Evolutionary conservation across 495 filamentous ascomycete species (phyloP), one percentile per base, ranked within the genome.

Genomic region (Penicillium silybi): DNA sequence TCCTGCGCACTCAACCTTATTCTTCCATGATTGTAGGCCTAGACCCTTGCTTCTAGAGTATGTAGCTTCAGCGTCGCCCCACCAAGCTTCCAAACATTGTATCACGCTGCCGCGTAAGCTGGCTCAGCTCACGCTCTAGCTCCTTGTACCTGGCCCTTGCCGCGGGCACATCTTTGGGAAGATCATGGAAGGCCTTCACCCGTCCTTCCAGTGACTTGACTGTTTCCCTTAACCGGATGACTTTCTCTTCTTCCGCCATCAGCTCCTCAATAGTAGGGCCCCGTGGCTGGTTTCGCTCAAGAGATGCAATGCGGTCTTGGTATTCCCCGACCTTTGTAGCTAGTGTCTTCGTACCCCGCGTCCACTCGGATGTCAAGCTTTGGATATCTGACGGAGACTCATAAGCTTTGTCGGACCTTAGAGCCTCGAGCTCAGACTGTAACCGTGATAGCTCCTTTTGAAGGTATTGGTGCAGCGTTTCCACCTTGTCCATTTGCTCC

Each of bases 151-250:
- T 82, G 15, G 74, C 61, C 52, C 84, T 75, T 20, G 89, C 89
- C 22, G 78, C 75, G 44, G 85, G 78, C 23, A 78, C 67, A 55
- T 92, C 85, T 13, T 80, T 81, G 11, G 90, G 87, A 51, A 96
- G 62, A 7, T 85, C 82, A 52, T 83, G 77, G 56, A 87, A 92
- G 3, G 68, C 73, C 19, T 72, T 69, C 34, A 87, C 79, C 0
- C 66, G 74, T 7, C 70, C 64, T 54, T 88, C 84, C 19, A 85
- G 69, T 0, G 53, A 61, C 23, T 77, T 67, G 7, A 85, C 71
- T 17, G 43, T 65, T 41, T 68, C 65, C 32, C 50, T 58, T 44
- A 66, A 46, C 20, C 45, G 65, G 44, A 62, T 56, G 23, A 70
- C 57, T 17, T 67, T 64, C n/a, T 67, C 64, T 50, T 82, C 76